Base-by-base conservation (phyloP, 2,329 filamentous ascomycete genomes). In the Ceratocystis lukuohia region DNA sequence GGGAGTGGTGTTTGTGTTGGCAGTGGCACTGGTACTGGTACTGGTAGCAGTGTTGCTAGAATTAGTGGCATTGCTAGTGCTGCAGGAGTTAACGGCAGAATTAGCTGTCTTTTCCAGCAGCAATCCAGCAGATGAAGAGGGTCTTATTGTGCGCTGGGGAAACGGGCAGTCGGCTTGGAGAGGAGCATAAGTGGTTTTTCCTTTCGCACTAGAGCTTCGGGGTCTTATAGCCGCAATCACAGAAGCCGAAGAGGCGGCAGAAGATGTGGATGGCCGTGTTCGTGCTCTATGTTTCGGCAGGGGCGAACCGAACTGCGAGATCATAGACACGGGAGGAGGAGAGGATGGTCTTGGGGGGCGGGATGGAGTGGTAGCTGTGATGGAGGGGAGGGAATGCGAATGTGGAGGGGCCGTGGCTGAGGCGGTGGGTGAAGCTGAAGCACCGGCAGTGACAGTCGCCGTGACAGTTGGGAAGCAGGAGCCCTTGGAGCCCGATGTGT, bases 121-220 rank as follows among this genome's bases (percentile, higher is more conserved):
- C 45, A 66, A 22, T 30, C 41, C 37, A 17, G 45, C 59, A 56
- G 65, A 66, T 3, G 65, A 63, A 15, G 61, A 56, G 17, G 59
- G 65, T 30, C 57, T 61, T n/a, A 59, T 59, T 22, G 46, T 45
- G n/a, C 28, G 33, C 57, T 56, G 48, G 28, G 59, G 59, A 20
- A 59, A 37, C 30, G 28, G 56, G 25, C 56, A 37, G 28, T 63
- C 62, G 20, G 62, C 61, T 7, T 66, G 41, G 10, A 66, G 33
- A 10, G 65, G 65, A n/a, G 65, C 65, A 56, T 66, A 66, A 3
- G 65, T 61, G 28, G 65, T 66, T 37, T 56, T 62, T 17, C 65
- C 53, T 37, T 37, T 30, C 2, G 28, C 56, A 30, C 56, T 59
- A 59, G 56, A 59, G 56, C 64, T 59, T 5, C 28, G 57, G 8